Evolutionary conservation across 257 asterid species (phyloP).

Genomic region (Solanum clarkiae): DNA sequence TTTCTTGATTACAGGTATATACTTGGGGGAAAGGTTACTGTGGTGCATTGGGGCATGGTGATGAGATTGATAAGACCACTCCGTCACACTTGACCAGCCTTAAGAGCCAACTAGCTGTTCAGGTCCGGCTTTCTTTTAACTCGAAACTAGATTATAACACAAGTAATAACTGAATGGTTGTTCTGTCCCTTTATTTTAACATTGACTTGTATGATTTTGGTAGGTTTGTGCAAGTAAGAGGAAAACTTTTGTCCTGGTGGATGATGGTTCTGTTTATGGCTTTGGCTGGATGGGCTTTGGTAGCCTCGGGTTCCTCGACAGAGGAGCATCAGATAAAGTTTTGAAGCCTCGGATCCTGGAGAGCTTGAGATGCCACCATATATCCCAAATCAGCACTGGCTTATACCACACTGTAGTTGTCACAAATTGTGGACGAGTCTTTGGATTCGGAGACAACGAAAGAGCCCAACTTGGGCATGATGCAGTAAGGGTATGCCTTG

Average conservation of each 20-base stretch:
- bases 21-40: slow-evolving; percentile 95
- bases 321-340: slow-evolving; percentile 45
- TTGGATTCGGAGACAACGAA: slow-evolving; percentile 80
- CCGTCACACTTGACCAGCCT: slow-evolving; percentile 47
- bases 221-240: slow-evolving; percentile 85
- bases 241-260: slow-evolving; percentile 61
- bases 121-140: slow-evolving; percentile 27
- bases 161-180: background rate
- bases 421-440: slow-evolving; percentile 44
- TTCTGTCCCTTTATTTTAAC: background rate
- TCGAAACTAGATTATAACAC: background rate
- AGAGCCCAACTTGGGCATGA: slow-evolving; percentile 81
- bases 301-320: slow-evolving; percentile 68
- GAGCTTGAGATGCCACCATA: slow-evolving; percentile 44
- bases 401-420: slow-evolving; percentile 67
- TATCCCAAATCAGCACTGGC: slow-evolving; percentile 84
- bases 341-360: slow-evolving; percentile 44
- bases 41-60: slow-evolving; percentile 84
- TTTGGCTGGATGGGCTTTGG: slow-evolving; percentile 91
- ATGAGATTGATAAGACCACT: slow-evolving; percentile 66
- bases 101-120: slow-evolving; percentile 49
- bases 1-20: slow-evolving; percentile 37
- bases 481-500: slow-evolving; percentile 46
- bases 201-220: background rate
- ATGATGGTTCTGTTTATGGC: slow-evolving; percentile 59